Evolutionary conservation across 2,329 filamentous ascomycete genomes (phyloP), one percentile per base, ranked within the genome.

Genomic region (Lecanicillium sp.): DNA sequence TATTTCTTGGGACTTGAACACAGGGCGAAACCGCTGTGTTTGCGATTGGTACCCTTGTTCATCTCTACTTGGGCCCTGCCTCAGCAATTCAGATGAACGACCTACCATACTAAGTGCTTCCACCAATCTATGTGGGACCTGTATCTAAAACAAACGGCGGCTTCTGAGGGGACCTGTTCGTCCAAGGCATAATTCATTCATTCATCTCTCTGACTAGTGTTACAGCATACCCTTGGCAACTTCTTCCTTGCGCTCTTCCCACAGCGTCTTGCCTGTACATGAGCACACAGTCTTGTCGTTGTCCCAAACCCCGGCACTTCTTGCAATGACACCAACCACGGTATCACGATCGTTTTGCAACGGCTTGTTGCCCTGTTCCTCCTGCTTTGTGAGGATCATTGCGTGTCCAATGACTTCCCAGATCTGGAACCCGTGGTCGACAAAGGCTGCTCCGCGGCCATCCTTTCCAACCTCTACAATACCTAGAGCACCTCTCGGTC

Each of bases 251-350:
- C 92, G 78, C 70, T 98, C 92, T 63, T 98, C 85, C 92, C 92
- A 98, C 9, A 98, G 77, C 41, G 89, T 96, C 77, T 96, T 96
- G 4, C 92, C 92, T 28, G 88, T 94, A 63, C 92, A 98, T 34
- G 88, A 95, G 60, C 92, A 98, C 5, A 98, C 90, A 33, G 85
- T 95, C 73, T 96, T 98, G 58, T 95, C 87, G 53, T 98, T 95
- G 60, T 95, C 90, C 92, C 92, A 98, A 45, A 95, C 83, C n/a
- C 92, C 92, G 13, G 92, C 90, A 60, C 89, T 95, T 56, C 92
- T 73, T 35, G 92, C 92, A 63, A 98, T 86, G 37, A 98, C 89
- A 8, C 92, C 92, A 3, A 95, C 85, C 36, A 95, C 68, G 15
- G 88, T 95, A 58, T 94, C 78, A 40, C 80, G 73, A 55, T 95